A percentile compares a stretch with the other conserved stretches of the same genome.
Conservation (phyloP, 2,329 filamentous ascomycete species). For the Cercospora brassicicola region DNA sequence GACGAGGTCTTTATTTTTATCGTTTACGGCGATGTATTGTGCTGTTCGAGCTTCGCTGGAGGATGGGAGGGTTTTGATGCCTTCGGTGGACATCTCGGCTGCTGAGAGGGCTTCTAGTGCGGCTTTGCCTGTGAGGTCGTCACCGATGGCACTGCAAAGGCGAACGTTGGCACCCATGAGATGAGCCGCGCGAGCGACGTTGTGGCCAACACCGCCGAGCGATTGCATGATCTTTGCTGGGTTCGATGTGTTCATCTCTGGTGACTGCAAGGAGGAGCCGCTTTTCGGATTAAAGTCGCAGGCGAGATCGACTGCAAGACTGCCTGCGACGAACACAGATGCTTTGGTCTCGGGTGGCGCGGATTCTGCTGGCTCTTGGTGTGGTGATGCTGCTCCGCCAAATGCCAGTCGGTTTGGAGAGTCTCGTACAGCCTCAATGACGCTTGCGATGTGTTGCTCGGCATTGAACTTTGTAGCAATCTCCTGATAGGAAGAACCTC, state of each 20-base stretch:
- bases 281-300: constrained; percentile 29
- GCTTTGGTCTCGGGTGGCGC: constrained; percentile 34
- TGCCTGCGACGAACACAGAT: constrained; percentile 85
- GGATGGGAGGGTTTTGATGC: constrained; percentile 54
- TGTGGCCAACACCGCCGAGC: constrained; percentile 87
- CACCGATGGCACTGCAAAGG: constrained; percentile 77
- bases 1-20: constrained; percentile 77
- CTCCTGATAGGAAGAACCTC: not conserved
- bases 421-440: constrained; percentile 12
- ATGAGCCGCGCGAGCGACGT: constrained; percentile 82
- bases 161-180: constrained; percentile 65
- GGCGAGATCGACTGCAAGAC: constrained; percentile 61
- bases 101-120: constrained; percentile 66
- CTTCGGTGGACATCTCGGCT: constrained; percentile 63
- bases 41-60: constrained; percentile 66
- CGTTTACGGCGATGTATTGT: constrained; percentile 89
- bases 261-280: constrained; percentile 43
- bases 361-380: not conserved
- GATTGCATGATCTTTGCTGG: constrained; percentile 77
- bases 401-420: constrained; percentile 5
- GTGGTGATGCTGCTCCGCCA: not conserved
- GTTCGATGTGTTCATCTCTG: constrained; percentile 77
- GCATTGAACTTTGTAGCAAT: constrained; percentile 6
- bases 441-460: not conserved
- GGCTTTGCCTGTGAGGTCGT: constrained; percentile 74